Evolutionary conservation across 176 grass and related monocot genomes (phyloP).

Genomic region (Paspalum vaginatum): DNA sequence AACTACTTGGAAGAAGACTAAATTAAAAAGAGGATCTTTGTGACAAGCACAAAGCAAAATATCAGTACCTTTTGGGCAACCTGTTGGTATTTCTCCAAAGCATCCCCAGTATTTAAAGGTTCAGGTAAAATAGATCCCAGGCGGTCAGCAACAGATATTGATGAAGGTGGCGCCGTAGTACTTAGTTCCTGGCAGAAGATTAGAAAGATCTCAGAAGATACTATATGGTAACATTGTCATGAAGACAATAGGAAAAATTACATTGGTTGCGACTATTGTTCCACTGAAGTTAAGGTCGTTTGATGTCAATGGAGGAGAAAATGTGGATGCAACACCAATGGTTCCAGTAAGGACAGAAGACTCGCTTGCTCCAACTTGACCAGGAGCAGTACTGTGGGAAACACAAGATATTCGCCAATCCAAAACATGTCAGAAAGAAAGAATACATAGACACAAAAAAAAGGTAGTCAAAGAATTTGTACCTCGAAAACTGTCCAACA

Average conservation of each 20-base stretch:
- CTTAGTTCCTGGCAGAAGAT: conserved; percentile 61
- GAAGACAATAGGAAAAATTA: conserved; percentile 22
- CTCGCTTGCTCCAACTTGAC: conserved; percentile 45
- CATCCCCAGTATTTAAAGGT: conserved; percentile 73
- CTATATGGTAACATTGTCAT: conserved; percentile 6
- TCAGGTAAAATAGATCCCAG: conserved; percentile 68
- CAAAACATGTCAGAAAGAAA: not conserved
- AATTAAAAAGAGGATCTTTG: not conserved
- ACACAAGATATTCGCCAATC: conserved; percentile 21
- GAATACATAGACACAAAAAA: not conserved
- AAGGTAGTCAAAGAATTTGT: conserved; percentile 15
- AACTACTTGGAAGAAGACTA: not conserved
- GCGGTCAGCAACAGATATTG: conserved; percentile 48
- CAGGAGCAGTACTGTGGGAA: conserved; percentile 46
- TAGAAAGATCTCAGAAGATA: conserved; percentile 46
- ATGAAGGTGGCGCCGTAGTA: conserved; percentile 49
- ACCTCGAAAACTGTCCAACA: conserved; percentile 55
- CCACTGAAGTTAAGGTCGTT: conserved; percentile 47
- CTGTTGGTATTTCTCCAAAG: conserved; percentile 74
- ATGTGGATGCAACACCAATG: conserved; percentile 45
- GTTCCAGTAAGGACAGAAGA: conserved; percentile 46
- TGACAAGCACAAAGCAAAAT: conserved; percentile 11
- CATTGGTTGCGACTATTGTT: conserved; percentile 42
- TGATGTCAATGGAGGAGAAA: conserved; percentile 49
- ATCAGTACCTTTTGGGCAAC: conserved; percentile 72